Percentiles rank a stretch among this genome's conserved stretches.
Evolutionary conservation across 1,284 basidiomycete species (phyloP).

Genomic region (Paramarasmius palmivorus): DNA sequence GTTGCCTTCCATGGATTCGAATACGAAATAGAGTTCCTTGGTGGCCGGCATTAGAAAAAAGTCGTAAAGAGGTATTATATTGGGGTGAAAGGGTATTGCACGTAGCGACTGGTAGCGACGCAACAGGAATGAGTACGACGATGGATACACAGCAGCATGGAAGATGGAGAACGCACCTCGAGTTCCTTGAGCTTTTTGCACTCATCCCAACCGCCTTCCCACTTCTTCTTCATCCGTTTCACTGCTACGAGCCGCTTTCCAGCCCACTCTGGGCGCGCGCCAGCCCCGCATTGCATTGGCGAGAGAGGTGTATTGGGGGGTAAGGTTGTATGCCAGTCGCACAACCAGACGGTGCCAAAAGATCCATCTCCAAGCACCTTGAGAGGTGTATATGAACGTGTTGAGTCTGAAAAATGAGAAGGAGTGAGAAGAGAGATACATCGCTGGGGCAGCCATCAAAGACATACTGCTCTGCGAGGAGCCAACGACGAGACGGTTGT

Average conservation of each 20-base stretch:
- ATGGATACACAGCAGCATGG: conserved; percentile 15
- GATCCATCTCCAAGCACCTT: conserved; percentile 84
- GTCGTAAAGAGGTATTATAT: conserved; percentile 98
- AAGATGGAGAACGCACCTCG: conserved; percentile 60
- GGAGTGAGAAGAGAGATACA: conserved; percentile 10
- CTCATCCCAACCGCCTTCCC: conserved; percentile 97
- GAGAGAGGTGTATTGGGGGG: conserved; percentile 85
- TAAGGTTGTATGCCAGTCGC: conserved; percentile 97
- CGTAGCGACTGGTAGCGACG: conserved; percentile 76
- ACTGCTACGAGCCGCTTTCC: conserved; percentile 96
- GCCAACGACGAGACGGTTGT: conserved; percentile 69
- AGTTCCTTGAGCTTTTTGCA: conserved; percentile 95
- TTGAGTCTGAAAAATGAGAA: conserved; percentile 28
- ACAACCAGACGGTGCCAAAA: conserved; percentile 97
- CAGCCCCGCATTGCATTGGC: conserved; percentile 88
- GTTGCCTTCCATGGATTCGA: conserved; percentile 99
- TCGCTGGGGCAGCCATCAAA: conserved; percentile 11
- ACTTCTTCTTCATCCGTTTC: conserved; percentile 98
- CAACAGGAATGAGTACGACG: conserved; percentile 15
- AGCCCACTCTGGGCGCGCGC: conserved; percentile 90
- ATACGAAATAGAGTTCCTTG: conserved; percentile 98
- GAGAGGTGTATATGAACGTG: conserved; percentile 35
- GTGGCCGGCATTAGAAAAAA: conserved; percentile 93
- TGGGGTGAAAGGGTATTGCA: conserved; percentile 91
- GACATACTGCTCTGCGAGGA: conserved; percentile 66